Evolutionary conservation across 2,329 filamentous ascomycete species (phyloP).

Genomic region (Botrytis medusae): DNA sequence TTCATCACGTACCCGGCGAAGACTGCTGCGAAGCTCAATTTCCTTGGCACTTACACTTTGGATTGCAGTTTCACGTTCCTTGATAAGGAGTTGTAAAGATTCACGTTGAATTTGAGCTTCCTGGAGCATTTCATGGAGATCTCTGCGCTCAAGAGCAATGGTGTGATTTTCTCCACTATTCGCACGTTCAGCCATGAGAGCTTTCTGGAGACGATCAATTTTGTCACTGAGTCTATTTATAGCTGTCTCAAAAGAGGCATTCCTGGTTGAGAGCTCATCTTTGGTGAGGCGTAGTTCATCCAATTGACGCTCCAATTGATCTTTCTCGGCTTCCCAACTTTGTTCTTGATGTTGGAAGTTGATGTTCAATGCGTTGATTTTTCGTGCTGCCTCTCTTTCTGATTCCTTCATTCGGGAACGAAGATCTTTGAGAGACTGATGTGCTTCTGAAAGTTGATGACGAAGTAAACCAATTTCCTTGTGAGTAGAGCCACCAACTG

Average conservation of each 20-base stretch:
- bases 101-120: conserved; percentile 64
- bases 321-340: conserved; percentile 39
- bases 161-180: conserved; percentile 59
- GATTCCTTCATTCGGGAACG: conserved; percentile 50
- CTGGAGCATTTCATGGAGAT: conserved; percentile 60
- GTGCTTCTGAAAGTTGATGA: conserved; percentile 59
- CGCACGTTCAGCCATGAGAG: conserved; percentile 55
- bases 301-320: conserved; percentile 43
- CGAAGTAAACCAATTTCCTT: conserved; percentile 61
- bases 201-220: conserved; percentile 45
- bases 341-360: conserved; percentile 52
- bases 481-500: conserved; percentile 50
- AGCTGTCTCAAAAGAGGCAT: conserved; percentile 47
- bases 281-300: conserved; percentile 49
- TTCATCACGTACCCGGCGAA: conserved; percentile 69
- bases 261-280: conserved; percentile 41
- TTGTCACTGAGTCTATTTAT: conserved; percentile 51
- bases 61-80: conserved; percentile 66
- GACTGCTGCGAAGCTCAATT: conserved; percentile 60
- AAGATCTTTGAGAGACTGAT: conserved; percentile 59
- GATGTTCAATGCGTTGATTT: conserved; percentile 48
- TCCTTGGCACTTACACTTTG: conserved; percentile 57
- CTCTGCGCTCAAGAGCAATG: conserved; percentile 56
- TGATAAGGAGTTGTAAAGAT: conserved; percentile 70
- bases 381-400: conserved; percentile 44